Conservation (phyloP, 352 stramenopile genomes). For the Phytophthora melonis region DNA sequence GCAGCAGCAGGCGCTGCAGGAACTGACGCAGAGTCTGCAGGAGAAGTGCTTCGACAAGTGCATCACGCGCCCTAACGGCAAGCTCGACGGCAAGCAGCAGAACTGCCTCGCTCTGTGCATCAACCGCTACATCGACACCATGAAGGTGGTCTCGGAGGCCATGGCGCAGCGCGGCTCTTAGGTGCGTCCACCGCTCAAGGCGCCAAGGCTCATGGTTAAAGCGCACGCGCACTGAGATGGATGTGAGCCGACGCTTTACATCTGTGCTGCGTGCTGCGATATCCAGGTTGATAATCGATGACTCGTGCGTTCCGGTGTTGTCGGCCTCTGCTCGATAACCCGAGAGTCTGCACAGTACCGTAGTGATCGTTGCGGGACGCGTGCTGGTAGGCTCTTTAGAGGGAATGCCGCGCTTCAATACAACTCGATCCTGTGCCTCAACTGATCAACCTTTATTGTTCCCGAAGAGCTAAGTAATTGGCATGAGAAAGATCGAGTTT, state of each 20-base stretch:
- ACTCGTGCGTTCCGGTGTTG: conserved; percentile 6
- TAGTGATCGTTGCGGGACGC: background rate
- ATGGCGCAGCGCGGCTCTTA: conserved; percentile 81
- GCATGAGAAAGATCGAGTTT: background rate
- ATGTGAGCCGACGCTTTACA: background rate
- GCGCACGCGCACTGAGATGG: background rate
- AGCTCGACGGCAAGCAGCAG: conserved; percentile 92
- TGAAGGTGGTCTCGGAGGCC: conserved; percentile 89
- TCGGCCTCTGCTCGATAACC: background rate
- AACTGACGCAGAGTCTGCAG: conserved; percentile 88
- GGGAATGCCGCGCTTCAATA: conserved; percentile 32
- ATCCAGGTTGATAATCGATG: conserved; percentile 22
- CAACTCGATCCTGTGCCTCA: conserved; percentile 14
- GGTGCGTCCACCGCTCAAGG: conserved; percentile 29
- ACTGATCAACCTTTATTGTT: background rate
- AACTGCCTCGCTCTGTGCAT: conserved; percentile 91
- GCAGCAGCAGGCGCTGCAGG: conserved; percentile 84
- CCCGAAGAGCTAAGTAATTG: background rate
- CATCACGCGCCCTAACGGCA: conserved; percentile 79
- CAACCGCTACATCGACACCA: conserved; percentile 93
- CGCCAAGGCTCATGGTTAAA: background rate
- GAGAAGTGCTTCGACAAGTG: conserved; percentile 94
- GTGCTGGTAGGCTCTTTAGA: conserved; percentile 32
- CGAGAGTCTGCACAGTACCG: conserved; percentile 5
- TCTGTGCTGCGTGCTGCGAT: conserved; percentile 2